Conservation (phyloP, 2,329 filamentous ascomycete genomes). For the Huntiella bhutanensis region DNA sequence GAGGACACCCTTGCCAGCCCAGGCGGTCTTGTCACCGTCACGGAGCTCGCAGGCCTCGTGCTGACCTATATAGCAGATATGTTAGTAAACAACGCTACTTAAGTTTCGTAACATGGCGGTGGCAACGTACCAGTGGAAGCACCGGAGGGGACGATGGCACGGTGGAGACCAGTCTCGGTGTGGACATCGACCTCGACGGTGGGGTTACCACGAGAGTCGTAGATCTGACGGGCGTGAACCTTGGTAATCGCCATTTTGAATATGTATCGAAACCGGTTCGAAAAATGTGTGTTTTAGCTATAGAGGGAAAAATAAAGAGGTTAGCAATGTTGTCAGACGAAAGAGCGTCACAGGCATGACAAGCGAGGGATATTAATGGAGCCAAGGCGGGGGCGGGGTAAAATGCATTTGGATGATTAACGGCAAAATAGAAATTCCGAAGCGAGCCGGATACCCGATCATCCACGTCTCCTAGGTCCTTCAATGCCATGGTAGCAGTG, state of each 20-base stretch:
- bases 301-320: background rate
- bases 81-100: constrained; percentile 13
- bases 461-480: too few relatives aligned
- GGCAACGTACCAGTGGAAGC: constrained; percentile 64
- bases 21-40: constrained; percentile 73
- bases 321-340: background rate
- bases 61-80: constrained; percentile 38
- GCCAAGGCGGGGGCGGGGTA: too few relatives aligned
- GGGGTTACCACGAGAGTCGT: constrained; percentile 96
- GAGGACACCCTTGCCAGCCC: constrained; percentile 71
- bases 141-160: constrained; percentile 83
- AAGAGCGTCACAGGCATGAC: background rate
- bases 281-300: constrained; percentile 4
- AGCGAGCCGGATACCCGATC: too few relatives aligned
- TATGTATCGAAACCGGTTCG: constrained; percentile 10
- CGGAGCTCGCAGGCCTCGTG: constrained; percentile 84
- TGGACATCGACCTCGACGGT: constrained; percentile 92
- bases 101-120: constrained; percentile 6
- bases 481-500: too few relatives aligned
- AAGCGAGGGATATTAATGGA: background rate
- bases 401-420: too few relatives aligned
- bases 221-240: constrained; percentile 85
- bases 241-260: constrained; percentile 74
- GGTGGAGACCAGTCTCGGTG: constrained; percentile 82
- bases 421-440: too few relatives aligned